A percentile compares a stretch with the other conserved stretches of the same genome.
Evolutionary conservation across 164 flowering plant species (phyloP).

Genomic region (Dillenia suffruticosa): DNA sequence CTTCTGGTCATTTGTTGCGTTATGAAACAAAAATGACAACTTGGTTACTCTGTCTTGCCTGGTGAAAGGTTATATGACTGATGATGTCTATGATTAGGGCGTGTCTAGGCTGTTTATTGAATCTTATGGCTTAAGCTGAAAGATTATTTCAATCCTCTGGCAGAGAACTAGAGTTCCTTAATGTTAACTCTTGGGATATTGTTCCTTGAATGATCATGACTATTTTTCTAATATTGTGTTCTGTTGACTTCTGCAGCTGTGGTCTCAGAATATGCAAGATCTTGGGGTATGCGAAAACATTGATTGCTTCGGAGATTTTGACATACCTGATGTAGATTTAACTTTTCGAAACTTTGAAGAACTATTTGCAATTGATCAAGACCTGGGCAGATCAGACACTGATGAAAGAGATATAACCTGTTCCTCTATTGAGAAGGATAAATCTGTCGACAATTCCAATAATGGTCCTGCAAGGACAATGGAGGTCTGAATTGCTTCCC

Average conservation of each 20-base stretch:
- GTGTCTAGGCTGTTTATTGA: too few relatives aligned
- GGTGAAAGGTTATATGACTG: too few relatives aligned
- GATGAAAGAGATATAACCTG: conserved; percentile 22
- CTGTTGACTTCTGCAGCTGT: conserved; percentile 38
- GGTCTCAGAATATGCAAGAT: conserved; percentile 82
- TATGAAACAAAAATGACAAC: too few relatives aligned
- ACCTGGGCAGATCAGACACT: conserved; percentile 24
- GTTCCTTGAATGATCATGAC: too few relatives aligned
- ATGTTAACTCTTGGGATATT: too few relatives aligned
- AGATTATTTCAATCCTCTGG: too few relatives aligned
- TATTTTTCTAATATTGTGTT: too few relatives aligned
- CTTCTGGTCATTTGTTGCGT: too few relatives aligned
- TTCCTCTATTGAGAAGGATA: conserved; percentile 29
- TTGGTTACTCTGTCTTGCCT: too few relatives aligned
- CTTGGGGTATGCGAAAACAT: conserved; percentile 68
- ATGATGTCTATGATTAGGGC: too few relatives aligned
- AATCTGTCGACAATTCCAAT: conserved; percentile 25
- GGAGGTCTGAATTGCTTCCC: conserved; percentile 28
- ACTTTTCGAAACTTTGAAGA: conserved; percentile 72
- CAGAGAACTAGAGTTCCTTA: too few relatives aligned
- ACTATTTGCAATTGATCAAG: conserved; percentile 51
- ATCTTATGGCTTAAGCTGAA: too few relatives aligned
- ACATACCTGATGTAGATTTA: conserved; percentile 74
- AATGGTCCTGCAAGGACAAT: conserved; percentile 14
- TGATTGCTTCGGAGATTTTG: conserved; percentile 40